A percentile compares a stretch with the other conserved stretches of the same genome.
Conservation (phyloP, 176 grass and related monocot genomes). For the Chrysopogon serrulatus region DNA sequence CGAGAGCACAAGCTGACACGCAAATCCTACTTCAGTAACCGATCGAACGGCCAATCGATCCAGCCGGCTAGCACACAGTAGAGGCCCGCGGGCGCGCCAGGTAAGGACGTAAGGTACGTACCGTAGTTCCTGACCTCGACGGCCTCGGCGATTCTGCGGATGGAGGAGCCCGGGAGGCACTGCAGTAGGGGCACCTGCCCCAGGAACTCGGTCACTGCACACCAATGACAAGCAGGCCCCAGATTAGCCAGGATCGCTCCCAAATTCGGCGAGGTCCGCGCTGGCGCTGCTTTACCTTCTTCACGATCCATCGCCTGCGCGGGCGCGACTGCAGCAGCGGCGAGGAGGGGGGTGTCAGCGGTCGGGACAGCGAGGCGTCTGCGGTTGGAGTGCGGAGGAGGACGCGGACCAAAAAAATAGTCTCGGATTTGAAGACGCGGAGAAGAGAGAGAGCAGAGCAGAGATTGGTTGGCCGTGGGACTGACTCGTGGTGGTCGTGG, state of each 20-base stretch:
- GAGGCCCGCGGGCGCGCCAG: background rate
- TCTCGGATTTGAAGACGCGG: constrained; percentile 1
- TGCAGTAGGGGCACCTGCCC: constrained; percentile 95
- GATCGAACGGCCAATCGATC: no score
- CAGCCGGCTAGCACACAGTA: no score
- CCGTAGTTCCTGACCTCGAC: constrained; percentile 63
- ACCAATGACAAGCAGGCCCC: constrained; percentile 28
- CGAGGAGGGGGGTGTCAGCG: background rate
- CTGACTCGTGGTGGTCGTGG: background rate
- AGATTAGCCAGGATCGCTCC: constrained; percentile 30
- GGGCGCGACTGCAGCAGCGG: background rate
- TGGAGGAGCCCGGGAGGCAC: constrained; percentile 79
- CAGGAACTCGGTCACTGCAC: constrained; percentile 92
- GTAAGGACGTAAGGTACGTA: no score
- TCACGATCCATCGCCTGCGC: constrained; percentile 52
- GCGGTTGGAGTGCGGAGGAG: background rate
- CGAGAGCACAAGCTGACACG: no score
- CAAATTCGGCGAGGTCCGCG: constrained; percentile 14
- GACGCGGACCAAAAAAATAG: background rate
- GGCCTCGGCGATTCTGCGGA: constrained; percentile 67
- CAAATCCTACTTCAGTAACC: no score
- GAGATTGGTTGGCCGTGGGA: background rate
- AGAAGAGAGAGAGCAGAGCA: background rate
- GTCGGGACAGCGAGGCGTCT: background rate
- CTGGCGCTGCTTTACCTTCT: constrained; percentile 47